phyloP scores from a whole-genome alignment of 441 rosid genomes.

The Syzygium malaccense region DNA sequence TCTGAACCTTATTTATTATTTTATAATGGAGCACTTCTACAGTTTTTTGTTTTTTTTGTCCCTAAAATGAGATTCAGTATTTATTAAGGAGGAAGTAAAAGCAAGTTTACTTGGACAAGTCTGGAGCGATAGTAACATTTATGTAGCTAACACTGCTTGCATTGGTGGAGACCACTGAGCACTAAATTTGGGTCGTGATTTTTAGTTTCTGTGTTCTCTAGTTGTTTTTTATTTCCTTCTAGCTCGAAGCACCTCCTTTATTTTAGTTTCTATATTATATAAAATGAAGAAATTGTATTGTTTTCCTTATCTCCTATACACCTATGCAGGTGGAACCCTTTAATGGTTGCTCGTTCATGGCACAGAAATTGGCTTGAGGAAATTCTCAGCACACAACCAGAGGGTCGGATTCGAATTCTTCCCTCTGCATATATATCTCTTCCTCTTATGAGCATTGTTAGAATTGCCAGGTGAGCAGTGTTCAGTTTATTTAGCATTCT shows the following conservation, averaged over 20 bases:
- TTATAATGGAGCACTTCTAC: neutral
- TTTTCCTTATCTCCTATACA: slow-evolving; percentile 8
- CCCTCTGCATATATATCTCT: slow-evolving; percentile 80
- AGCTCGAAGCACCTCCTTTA: neutral
- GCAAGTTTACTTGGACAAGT: neutral
- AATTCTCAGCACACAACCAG: slow-evolving; percentile 42
- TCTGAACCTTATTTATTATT: neutral
- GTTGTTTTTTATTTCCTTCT: neutral
- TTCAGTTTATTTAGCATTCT: neutral
- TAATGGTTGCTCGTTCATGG: slow-evolving; percentile 96
- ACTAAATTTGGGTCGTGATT: neutral
- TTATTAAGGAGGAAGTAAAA: neutral
- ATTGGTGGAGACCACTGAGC: neutral
- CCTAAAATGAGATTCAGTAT: neutral
- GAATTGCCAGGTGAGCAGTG: slow-evolving; percentile 67
- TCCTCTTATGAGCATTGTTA: slow-evolving; percentile 91
- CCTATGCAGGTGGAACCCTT: slow-evolving; percentile 61
- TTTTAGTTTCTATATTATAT: neutral
- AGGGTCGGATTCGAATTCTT: slow-evolving; percentile 22
- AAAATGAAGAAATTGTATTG: neutral
- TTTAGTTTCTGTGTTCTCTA: neutral
- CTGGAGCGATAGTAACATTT: neutral
- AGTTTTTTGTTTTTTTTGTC: neutral
- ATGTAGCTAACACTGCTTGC: neutral
- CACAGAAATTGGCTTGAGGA: slow-evolving; percentile 77